Percentiles rank a stretch among this genome's conserved stretches.
phyloP scores from a whole-genome alignment of 108 stramenopile genomes.

The Skeletonema marinoi region DNA sequence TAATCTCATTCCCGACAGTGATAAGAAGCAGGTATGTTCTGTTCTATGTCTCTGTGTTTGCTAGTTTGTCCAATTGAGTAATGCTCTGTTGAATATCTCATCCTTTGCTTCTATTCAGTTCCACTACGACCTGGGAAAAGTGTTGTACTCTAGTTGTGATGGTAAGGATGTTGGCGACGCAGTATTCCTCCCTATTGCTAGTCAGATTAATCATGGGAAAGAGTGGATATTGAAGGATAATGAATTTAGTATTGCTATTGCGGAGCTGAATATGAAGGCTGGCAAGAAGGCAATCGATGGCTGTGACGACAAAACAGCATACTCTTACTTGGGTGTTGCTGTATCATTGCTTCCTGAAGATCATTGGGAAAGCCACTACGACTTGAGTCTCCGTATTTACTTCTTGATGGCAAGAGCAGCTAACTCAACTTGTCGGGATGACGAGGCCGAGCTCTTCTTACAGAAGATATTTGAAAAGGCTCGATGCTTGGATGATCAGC shows the following conservation, averaged over 20 bases:
- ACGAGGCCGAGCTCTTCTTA: not conserved
- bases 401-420: not conserved
- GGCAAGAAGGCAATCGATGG: conserved; percentile 17
- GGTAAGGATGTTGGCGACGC: not conserved
- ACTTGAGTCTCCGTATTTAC: conserved; percentile 9
- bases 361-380: not conserved
- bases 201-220: conserved; percentile 5
- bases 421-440: no score
- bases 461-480: not conserved
- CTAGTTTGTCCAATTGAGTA: not conserved
- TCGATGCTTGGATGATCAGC: not conserved
- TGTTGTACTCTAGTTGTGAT: not conserved
- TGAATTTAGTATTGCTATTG: conserved; percentile 1
- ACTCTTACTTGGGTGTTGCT: not conserved
- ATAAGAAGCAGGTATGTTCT: conserved; percentile 13
- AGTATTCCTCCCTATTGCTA: not conserved
- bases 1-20: conserved; percentile 32
- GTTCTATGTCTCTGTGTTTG: not conserved
- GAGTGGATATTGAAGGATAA: not conserved
- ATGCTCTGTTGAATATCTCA: no score
- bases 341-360: conserved; percentile 1
- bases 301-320: not conserved
- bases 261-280: conserved; percentile 24
- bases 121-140: conserved; percentile 2
- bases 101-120: not conserved